phyloP scores from a whole-genome alignment of 768 basidiomycete species.

The Crucibulum laeve region DNA sequence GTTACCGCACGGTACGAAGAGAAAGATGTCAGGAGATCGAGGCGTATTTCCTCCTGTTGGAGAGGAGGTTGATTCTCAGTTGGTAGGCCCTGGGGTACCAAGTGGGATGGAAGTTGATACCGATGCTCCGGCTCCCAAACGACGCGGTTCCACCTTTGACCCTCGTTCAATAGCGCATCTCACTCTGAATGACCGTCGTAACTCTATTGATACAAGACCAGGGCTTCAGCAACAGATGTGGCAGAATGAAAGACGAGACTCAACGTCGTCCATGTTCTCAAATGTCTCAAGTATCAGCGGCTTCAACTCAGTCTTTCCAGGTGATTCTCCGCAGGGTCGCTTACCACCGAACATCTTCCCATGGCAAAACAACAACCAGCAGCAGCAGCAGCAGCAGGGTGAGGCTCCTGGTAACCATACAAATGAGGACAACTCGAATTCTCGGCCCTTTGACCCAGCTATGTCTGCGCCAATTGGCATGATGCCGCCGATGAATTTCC shows the following conservation, averaged over 20 bases:
- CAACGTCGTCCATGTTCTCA: conserved; percentile 65
- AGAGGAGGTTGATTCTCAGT: conserved; percentile 63
- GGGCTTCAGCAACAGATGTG: conserved; percentile 49
- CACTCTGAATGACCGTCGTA: conserved; percentile 73
- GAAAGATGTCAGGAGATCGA: conserved; percentile 78
- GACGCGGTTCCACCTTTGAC: conserved; percentile 81
- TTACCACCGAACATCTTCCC: conserved; percentile 65
- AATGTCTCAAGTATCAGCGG: conserved; percentile 48
- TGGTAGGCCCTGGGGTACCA: conserved; percentile 65
- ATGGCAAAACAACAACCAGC: conserved; percentile 56
- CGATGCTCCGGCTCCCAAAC: conserved; percentile 72
- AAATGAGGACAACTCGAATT: conserved; percentile 38
- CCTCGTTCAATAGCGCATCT: conserved; percentile 72
- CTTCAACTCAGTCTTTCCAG: conserved; percentile 50
- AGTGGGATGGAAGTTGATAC: conserved; percentile 53
- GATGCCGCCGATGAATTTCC: conserved; percentile 55
- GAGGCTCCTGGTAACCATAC: conserved; percentile 30
- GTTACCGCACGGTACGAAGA: conserved; percentile 62
- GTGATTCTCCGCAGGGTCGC: conserved; percentile 62
- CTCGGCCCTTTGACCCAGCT: conserved; percentile 47
- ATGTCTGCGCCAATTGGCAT: conserved; percentile 36
- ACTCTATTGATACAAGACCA: conserved; percentile 64
- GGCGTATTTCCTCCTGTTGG: conserved; percentile 42
- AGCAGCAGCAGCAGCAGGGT: conserved; percentile 24
- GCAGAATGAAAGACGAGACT: conserved; percentile 68